Evolutionary conservation across 2,329 filamentous ascomycete species (phyloP).

Genomic region (Pleoardoris graminearum): DNA sequence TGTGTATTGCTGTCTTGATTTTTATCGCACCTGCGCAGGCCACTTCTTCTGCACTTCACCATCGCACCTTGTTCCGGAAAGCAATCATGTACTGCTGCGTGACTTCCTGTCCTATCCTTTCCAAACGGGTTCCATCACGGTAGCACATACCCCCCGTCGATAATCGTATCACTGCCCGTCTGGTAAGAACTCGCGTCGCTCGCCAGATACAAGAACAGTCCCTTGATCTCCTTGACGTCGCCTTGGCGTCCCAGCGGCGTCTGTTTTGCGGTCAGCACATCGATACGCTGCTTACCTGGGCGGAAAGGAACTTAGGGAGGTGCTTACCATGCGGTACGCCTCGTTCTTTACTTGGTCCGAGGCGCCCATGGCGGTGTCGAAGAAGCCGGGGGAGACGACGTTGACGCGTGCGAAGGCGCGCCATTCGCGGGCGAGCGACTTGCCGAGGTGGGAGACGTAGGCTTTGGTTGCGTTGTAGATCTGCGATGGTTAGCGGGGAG

Average conservation of each 20-base stretch:
- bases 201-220: slow-evolving; percentile 76
- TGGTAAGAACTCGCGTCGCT: slow-evolving; percentile 80
- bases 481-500: too few species aligned
- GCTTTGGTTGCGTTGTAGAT: slow-evolving; percentile 58
- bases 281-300: too few species aligned
- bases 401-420: slow-evolving; percentile 68
- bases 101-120: too few species aligned
- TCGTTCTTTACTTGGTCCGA: slow-evolving; percentile 65
- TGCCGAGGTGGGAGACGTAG: slow-evolving; percentile 64
- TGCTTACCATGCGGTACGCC: slow-evolving; percentile 62
- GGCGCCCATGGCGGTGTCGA: slow-evolving; percentile 66
- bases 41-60: not conserved
- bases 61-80: too few species aligned
- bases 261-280: too few species aligned
- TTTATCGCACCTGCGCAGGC: not conserved
- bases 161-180: slow-evolving; percentile 72
- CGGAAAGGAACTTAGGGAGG: too few species aligned
- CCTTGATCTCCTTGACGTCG: slow-evolving; percentile 74
- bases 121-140: too few species aligned
- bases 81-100: too few species aligned
- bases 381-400: slow-evolving; percentile 67
- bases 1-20: not conserved
- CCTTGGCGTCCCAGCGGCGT: slow-evolving; percentile 75
- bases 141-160: slow-evolving; percentile 73
- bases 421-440: slow-evolving; percentile 68